Conservation (phyloP, 805 yeast species). For the Brettanomyces custersianus region DNA sequence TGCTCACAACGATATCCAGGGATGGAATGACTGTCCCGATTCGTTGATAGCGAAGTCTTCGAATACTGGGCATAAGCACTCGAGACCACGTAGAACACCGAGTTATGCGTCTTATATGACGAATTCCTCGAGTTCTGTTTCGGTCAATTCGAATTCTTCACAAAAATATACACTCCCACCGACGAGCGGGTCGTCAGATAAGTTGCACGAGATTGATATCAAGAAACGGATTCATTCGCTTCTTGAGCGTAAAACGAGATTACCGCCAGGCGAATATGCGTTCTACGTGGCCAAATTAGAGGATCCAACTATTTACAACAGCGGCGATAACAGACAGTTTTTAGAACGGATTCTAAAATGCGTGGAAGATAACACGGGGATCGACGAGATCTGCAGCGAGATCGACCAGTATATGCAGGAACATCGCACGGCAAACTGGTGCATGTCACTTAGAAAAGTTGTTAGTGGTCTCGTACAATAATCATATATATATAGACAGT, state of each 20-base stretch:
- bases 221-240: constrained; percentile 17
- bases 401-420: constrained; percentile 46
- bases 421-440: constrained; percentile 56
- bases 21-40: constrained; percentile 58
- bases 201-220: constrained; percentile 4
- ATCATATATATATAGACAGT: too few relatives aligned
- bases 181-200: constrained; percentile 2
- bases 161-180: too few relatives aligned
- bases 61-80: background rate
- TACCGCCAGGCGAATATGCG: constrained; percentile 33
- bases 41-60: background rate
- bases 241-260: constrained; percentile 18
- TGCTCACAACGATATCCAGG: constrained; percentile 23
- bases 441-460: constrained; percentile 16
- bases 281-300: constrained; percentile 35
- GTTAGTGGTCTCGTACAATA: background rate
- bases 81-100: background rate
- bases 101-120: constrained; percentile 1
- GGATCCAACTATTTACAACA: constrained; percentile 16
- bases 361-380: constrained; percentile 11
- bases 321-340: constrained; percentile 20
- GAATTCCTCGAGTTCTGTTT: background rate
- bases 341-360: constrained; percentile 19
- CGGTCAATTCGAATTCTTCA: too few relatives aligned
- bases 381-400: constrained; percentile 20